Evolutionary conservation across 345 rosid genomes (phyloP).

Genomic region (Eutrema heterophyllum): DNA sequence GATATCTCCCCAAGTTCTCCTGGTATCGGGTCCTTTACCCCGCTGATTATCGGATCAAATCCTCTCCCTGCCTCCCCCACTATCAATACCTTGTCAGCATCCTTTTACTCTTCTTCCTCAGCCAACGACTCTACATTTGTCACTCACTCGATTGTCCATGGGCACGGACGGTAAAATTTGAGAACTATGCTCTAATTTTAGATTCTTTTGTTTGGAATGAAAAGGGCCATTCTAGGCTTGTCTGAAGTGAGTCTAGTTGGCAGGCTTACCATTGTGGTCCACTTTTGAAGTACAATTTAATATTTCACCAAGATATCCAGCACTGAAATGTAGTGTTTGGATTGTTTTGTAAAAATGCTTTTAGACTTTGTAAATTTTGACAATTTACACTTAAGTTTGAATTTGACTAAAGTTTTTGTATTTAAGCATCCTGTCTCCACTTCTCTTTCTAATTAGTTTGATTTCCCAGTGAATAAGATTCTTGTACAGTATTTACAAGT

Average conservation of each 20-base stretch:
- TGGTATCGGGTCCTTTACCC: conserved; percentile 15
- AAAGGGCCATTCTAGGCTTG: background rate
- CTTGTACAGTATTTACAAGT: background rate
- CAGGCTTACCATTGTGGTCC: background rate
- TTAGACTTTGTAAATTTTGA: conserved; percentile 6
- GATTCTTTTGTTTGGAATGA: background rate
- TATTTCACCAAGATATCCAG: background rate
- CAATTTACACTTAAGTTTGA: no score
- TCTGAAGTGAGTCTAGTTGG: conserved; percentile 6
- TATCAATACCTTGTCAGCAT: background rate
- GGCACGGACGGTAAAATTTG: conserved; percentile 18
- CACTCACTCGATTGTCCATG: conserved; percentile 24
- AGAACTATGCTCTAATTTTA: background rate
- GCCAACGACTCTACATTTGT: conserved; percentile 13
- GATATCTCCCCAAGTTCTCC: conserved; percentile 19
- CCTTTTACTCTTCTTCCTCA: conserved; percentile 18
- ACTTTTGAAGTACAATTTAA: no score
- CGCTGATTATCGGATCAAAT: background rate
- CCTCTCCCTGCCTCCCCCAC: background rate
- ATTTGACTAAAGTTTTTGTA: background rate
- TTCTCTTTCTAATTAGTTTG: background rate
- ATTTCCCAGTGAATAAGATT: background rate
- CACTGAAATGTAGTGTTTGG: background rate
- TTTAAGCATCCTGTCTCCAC: background rate
- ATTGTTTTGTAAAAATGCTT: background rate